phyloP scores from a whole-genome alignment of 2,329 filamentous ascomycete genomes.

The Claviceps paspali region DNA sequence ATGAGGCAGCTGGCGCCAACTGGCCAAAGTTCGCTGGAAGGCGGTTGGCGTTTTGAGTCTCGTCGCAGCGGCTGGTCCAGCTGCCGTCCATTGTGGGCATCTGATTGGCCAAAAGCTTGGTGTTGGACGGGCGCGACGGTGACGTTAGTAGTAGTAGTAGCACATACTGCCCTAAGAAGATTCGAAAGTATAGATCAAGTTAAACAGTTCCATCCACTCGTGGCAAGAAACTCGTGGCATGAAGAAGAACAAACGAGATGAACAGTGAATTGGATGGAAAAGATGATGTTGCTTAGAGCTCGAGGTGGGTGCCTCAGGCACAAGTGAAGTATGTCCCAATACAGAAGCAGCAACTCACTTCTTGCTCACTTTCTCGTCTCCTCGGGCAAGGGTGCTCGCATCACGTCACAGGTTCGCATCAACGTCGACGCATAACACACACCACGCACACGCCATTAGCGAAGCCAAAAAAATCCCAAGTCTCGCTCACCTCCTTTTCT shows the following conservation, averaged over 20 bases:
- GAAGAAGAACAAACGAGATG: neutral
- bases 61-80: slow-evolving; percentile 4
- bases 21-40: slow-evolving; percentile 3
- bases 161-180: slow-evolving; percentile 1
- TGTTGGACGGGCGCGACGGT: neutral
- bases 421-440: too few relatives aligned
- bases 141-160: neutral
- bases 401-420: too few relatives aligned
- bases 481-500: too few relatives aligned
- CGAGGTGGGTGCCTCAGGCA: slow-evolving; percentile 6
- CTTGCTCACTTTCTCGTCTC: slow-evolving; percentile 3
- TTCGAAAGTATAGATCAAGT: neutral
- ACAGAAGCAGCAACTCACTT: slow-evolving; percentile 7
- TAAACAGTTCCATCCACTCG: neutral
- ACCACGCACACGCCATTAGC: too few relatives aligned
- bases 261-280: neutral
- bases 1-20: slow-evolving; percentile 11
- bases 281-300: neutral
- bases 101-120: slow-evolving; percentile 2
- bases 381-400: too few relatives aligned
- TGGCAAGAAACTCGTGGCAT: neutral
- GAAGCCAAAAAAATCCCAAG: too few relatives aligned
- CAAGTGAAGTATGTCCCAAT: neutral
- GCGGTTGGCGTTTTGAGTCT: slow-evolving; percentile 1
- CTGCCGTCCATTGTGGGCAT: slow-evolving; percentile 3